These are phyloP conservation scores for Castanea crenata DNA, from an alignment of 306 rosid genomes.

Conservation along the genomic window DNA sequence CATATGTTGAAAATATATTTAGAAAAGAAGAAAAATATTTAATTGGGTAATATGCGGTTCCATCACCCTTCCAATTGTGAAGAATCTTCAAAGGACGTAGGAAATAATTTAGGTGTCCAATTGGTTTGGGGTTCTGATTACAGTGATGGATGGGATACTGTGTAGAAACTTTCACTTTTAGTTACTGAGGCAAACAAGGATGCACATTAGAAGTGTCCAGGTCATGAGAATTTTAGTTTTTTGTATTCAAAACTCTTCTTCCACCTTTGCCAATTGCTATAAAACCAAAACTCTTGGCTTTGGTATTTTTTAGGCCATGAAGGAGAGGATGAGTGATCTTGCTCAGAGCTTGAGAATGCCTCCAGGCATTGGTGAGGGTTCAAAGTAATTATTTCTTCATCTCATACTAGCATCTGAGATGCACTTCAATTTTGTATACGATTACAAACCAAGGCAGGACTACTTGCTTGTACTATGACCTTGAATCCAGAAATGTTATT, in stretches of 20 bases:
- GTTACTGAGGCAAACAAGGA: conserved; percentile 82
- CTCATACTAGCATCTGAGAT: conserved; percentile 8
- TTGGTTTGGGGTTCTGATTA: background rate
- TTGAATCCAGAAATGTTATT: too few species aligned
- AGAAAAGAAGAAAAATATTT: background rate
- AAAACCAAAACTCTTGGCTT: conserved; percentile 12
- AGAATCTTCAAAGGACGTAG: background rate
- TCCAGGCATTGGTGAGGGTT: conserved; percentile 34
- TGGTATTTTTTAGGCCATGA: background rate
- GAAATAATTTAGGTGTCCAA: background rate
- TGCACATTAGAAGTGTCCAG: conserved; percentile 82
- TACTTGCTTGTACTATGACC: too few species aligned
- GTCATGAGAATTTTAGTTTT: conserved; percentile 26
- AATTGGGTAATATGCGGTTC: background rate
- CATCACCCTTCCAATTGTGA: background rate
- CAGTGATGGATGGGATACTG: background rate
- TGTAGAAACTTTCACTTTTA: conserved; percentile 73
- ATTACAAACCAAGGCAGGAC: too few species aligned
- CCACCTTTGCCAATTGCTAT: background rate
- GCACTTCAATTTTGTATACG: too few species aligned
- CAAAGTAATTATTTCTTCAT: conserved; percentile 36
- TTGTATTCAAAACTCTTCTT: conserved; percentile 9
- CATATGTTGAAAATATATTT: background rate
- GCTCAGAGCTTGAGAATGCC: conserved; percentile 55
- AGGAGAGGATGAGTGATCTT: background rate